Percentiles rank a stretch among this genome's conserved stretches.
phyloP scores from a whole-genome alignment of 352 stramenopile species.

The Phytophthora fragariae region DNA sequence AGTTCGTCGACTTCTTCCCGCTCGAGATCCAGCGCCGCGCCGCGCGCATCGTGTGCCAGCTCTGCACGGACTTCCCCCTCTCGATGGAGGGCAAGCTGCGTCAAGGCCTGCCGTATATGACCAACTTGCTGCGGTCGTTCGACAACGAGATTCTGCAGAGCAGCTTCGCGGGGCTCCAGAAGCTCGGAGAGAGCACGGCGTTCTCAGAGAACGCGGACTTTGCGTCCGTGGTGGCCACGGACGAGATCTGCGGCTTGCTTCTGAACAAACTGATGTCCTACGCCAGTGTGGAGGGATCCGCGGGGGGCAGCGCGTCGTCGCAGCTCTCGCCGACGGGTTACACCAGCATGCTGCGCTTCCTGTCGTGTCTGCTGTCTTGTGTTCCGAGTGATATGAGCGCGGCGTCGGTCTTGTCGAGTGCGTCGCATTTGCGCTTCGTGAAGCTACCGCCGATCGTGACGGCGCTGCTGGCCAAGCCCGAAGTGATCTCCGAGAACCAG shows the following conservation, averaged over 20 bases:
- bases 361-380: conserved; percentile 48
- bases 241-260: conserved; percentile 50
- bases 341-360: conserved; percentile 55
- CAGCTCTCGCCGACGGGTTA: conserved; percentile 40
- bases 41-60: conserved; percentile 55
- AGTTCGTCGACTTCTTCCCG: conserved; percentile 87
- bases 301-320: conserved; percentile 1
- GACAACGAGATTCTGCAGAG: conserved; percentile 67
- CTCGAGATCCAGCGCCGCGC: conserved; percentile 76
- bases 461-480: conserved; percentile 48
- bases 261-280: conserved; percentile 45
- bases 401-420: conserved; percentile 14
- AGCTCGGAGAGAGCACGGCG: conserved; percentile 52
- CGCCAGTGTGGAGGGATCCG: conserved; percentile 17
- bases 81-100: conserved; percentile 40
- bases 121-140: conserved; percentile 52
- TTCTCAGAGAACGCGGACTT: conserved; percentile 48
- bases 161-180: conserved; percentile 58
- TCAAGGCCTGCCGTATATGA: conserved; percentile 54
- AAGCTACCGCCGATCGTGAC: conserved; percentile 56
- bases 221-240: conserved; percentile 50
- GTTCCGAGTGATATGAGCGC: conserved; percentile 29
- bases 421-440: conserved; percentile 48
- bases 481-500: conserved; percentile 52
- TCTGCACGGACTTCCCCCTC: conserved; percentile 57